Conservation (phyloP, 2,329 filamentous ascomycete genomes). For the Aspergillus clavatus region DNA sequence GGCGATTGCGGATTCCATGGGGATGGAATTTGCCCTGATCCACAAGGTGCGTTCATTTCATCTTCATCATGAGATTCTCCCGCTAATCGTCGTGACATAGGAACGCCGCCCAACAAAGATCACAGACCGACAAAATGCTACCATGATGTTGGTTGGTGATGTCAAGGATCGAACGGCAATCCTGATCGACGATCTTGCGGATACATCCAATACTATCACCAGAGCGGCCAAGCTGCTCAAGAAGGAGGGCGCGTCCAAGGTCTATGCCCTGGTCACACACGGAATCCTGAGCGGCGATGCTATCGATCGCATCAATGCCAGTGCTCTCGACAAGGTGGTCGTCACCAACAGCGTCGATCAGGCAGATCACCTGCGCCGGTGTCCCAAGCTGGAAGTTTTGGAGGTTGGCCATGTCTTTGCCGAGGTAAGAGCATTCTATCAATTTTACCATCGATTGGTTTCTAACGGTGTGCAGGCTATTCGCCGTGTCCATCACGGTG, state of each 20-base stretch:
- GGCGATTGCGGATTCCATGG: conserved; percentile 85
- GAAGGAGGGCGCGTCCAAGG: conserved; percentile 80
- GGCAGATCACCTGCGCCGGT: conserved; percentile 68
- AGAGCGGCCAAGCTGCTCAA: conserved; percentile 94
- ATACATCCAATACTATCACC: conserved; percentile 96
- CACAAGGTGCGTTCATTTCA: conserved; percentile 68
- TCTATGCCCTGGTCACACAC: conserved; percentile 90
- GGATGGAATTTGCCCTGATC: conserved; percentile 94
- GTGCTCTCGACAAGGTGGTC: conserved; percentile 84
- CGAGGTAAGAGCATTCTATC: conserved; percentile 54
- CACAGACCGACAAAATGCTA: conserved; percentile 71
- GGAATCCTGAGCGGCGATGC: conserved; percentile 94
- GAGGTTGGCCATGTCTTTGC: conserved; percentile 87
- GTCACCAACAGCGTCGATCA: conserved; percentile 96
- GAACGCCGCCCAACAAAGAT: conserved; percentile 86
- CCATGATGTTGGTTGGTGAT: conserved; percentile 92
- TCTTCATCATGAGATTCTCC: conserved; percentile 17
- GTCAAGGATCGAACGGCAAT: conserved; percentile 78
- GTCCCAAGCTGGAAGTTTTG: conserved; percentile 84
- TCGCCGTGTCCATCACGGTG: conserved; percentile 90
- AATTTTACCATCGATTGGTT: conserved; percentile 14
- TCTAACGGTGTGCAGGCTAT: conserved; percentile 59
- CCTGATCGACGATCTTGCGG: conserved; percentile 87
- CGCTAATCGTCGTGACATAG: conserved; percentile 41
- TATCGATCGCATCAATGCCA: conserved; percentile 89